A percentile compares a stretch with the other conserved stretches of the same genome.
Conservation (phyloP, 2,329 filamentous ascomycete genomes). For the Fusarium nygamai region DNA sequence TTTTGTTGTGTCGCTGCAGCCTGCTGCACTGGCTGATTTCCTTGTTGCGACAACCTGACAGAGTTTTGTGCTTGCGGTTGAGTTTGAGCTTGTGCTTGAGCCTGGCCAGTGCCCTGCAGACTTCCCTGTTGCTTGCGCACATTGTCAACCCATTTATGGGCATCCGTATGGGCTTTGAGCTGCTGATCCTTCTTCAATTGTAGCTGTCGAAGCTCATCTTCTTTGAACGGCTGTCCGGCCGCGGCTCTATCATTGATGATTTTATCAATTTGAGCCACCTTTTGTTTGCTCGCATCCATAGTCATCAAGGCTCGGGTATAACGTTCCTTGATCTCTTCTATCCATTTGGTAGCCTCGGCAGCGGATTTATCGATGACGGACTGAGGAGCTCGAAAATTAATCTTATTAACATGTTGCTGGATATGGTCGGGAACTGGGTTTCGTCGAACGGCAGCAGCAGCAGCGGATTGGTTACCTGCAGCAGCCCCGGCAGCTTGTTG, state of each 20-base stretch:
- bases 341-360: constrained; percentile 59
- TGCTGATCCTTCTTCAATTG: constrained; percentile 56
- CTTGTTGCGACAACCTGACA: constrained; percentile 37
- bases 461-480: constrained; percentile 18
- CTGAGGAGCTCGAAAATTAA: constrained; percentile 59
- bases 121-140: constrained; percentile 58
- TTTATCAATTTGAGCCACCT: constrained; percentile 55
- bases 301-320: constrained; percentile 60
- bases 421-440: constrained; percentile 56
- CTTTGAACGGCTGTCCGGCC: constrained; percentile 55
- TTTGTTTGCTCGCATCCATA: constrained; percentile 59
- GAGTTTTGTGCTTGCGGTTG: constrained; percentile 11
- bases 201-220: constrained; percentile 59
- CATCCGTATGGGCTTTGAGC: constrained; percentile 58
- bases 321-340: constrained; percentile 57
- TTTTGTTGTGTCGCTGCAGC: constrained; percentile 18
- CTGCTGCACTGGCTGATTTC: constrained; percentile 30
- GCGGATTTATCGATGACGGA: constrained; percentile 53
- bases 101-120: constrained; percentile 43
- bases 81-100: constrained; percentile 29
- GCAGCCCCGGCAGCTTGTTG: constrained; percentile 19
- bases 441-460: constrained; percentile 39
- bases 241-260: constrained; percentile 54
- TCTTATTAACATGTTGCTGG: constrained; percentile 57
- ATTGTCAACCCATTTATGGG: constrained; percentile 58